Base-by-base conservation (phyloP, 2,329 filamentous ascomycete genomes). In the Pezicula rhizophila region DNA sequence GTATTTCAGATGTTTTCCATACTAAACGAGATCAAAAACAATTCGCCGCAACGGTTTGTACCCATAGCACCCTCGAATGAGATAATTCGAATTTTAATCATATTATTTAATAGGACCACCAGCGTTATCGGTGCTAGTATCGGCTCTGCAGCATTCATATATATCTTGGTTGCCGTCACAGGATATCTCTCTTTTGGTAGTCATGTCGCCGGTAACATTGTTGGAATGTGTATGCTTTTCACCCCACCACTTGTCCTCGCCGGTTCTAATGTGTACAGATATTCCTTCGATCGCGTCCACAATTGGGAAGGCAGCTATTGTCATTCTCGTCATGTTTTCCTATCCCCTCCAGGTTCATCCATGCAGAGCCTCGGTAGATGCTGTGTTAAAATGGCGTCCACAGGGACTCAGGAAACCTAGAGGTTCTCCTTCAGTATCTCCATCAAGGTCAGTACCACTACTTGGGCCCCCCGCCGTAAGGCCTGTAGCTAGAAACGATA, bases 181-280 rank as follows among this genome's bases (percentile, higher is more conserved):
- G 93, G 93, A 14, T 99, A 99, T 64, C 76, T 99, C 6, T 96
- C 92, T 0, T 99, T 96, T 66, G 93, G 93, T 53, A 87, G 95
- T 70, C 84, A 82, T 53, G 85, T 99, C 39, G 79, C 82, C 17
- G 92, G 91, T 51, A 99, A 99, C 65, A 97, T 99, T 61, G 85
- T 99, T 37, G 84, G 85, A 46, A 95, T 96, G 84, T 96, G 81
- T 85, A 81, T 66, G 83, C 73, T 12, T 26, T 26, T 10, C n/a
- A 10, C 15, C 38, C 7, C 42, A 25, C 41, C 17, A 8, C 17
- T n/a, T 17, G 3, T 18, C 15, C 31, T 35, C 28, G 17, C 26
- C 11, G 18, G 2, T 39, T 20, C 12, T 5, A 26, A n/a, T 23
- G 12, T 10, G 37, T 11, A 34, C 53, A 81, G 78, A 92, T 64